Base-by-base conservation (phyloP, 345 rosid species). In the Physaria fendleri region DNA sequence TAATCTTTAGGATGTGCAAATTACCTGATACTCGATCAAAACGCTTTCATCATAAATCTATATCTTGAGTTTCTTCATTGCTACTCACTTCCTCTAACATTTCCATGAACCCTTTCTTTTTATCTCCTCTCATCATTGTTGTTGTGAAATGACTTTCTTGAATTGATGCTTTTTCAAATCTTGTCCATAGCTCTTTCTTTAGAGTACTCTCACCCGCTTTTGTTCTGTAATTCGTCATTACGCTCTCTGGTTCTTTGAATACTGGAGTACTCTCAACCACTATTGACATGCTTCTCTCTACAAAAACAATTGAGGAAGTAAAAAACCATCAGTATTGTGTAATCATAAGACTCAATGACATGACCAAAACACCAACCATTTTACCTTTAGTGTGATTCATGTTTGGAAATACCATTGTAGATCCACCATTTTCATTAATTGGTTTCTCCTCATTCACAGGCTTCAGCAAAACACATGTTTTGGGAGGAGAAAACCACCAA, bases 101-200 rank as follows among this genome's bases (percentile, higher is more conserved):
- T 74, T 93, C 95, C 55, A 87, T 79, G 74, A 93, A 93, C 40
- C 88, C 94, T 79, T 81, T 87, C 59, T 38, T 67, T 8, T 73
- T 63, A 15, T 72, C 74, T 40, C 67, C 72, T 49, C 37, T 76
- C 9, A 37, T 11, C 1, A 73, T 63, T 11, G 57, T 53, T 2
- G 59, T 68, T 10, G 49, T 21, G 23, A 71, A 55, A n/a, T n/a
- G 66, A 46, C 59, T 27, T 0, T 60, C 83, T 9, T 6, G 52
- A 25, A 71, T 46, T 10, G 97, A 73, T 25, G 92, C 95, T 32
- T 94, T 94, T 72, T 92, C 99, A 51, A 92, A 92, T 73, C 65
- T 92, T 4, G 94, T 86, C 99, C 99, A 89, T 29, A 92, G 42
- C 74, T 92, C 99, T 77, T 76, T 92, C 82, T 92, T 92, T 41